Conservation (phyloP, 1,139 yeast species). For the Meyerozyma carpophila region DNA sequence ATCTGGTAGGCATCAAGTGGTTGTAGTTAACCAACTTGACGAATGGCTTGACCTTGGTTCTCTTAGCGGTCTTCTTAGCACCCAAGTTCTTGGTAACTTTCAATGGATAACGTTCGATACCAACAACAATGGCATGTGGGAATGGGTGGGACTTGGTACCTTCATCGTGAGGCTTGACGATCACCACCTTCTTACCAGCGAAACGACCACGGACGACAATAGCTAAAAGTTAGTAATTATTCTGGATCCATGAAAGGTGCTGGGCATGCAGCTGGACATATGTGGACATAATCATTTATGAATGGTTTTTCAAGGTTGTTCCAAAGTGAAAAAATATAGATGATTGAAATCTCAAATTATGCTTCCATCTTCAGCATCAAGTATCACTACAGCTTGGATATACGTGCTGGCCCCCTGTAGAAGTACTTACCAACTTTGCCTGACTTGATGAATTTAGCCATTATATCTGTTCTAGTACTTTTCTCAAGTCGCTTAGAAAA, state of each 20-base stretch:
- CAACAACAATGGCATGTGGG: constrained; percentile 99
- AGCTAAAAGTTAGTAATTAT: constrained; percentile 54
- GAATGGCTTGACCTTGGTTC: constrained; percentile 98
- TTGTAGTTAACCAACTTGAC: constrained; percentile 99
- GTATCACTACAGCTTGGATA: not conserved
- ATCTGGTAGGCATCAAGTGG: constrained; percentile 99
- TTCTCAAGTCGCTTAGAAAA: constrained; percentile 1
- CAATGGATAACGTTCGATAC: constrained; percentile 98
- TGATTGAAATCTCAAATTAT: too few relatives aligned
- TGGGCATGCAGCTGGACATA: too few relatives aligned
- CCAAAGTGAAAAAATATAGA: too few relatives aligned
- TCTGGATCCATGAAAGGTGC: not conserved
- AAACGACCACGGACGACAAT: constrained; percentile 99
- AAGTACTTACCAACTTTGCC: constrained; percentile 95
- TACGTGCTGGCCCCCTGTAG: not conserved
- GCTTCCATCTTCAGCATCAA: not conserved
- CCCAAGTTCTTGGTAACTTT: constrained; percentile 95
- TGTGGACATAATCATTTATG: too few relatives aligned
- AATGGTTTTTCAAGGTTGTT: too few relatives aligned
- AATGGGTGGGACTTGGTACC: constrained; percentile 98
- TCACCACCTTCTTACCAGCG: constrained; percentile 99
- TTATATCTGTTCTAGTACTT: constrained; percentile 16
- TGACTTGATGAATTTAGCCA: constrained; percentile 98
- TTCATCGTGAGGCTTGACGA: constrained; percentile 97
- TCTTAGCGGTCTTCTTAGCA: constrained; percentile 94